Base-by-base conservation (phyloP, 768 basidiomycete genomes). In the Daedaleopsis sinensis region DNA sequence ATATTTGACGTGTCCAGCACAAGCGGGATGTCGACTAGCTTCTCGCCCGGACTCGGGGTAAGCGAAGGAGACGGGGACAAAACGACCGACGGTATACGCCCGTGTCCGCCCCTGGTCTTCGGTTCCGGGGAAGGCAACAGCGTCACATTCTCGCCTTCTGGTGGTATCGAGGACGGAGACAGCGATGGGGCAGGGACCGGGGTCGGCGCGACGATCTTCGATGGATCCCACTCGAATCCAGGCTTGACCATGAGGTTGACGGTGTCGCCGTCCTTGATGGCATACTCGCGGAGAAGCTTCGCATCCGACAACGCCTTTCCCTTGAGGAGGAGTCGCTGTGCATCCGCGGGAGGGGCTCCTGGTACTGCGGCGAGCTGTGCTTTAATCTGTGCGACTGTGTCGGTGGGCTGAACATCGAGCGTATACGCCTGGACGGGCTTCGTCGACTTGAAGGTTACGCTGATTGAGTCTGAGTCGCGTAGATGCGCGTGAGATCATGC, bases 231-330 rank as follows among this genome's bases (percentile, higher is more conserved):
- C 38, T 84, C 78, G 60, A 83, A 80, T 24, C 89, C 86, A 3
- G 93, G 82, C 70, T 96, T 96, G 72, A 95, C 76, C 80, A 95
- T 89, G 48, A 99, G 79, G 73, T 90, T 96, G 68, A 98, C 78
- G 12, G 86, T 89, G 66, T 92, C 88, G 12, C 89, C 91, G 70
- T 89, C 84, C 68, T 87, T 84, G 69, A 96, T 81, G 70, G 78
- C 84, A 79, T 98, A 99, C 73, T 98, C 97, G 70, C 90, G 90
- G 43, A 98, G 77, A 11, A 99, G 84, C 72, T 96, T 96, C 24
- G 77, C 78, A 78, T 98, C 96, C 16, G 86, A 87, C 64, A 98
- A 84, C 0, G 90, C 94, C 74, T 99, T 99, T 58, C 97, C 97
- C 76, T 96, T 98, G 55, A 97, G 80, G 12, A 99, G 79, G 16